Conservation (phyloP, 768 basidiomycete genomes). For the Chiua virens region DNA sequence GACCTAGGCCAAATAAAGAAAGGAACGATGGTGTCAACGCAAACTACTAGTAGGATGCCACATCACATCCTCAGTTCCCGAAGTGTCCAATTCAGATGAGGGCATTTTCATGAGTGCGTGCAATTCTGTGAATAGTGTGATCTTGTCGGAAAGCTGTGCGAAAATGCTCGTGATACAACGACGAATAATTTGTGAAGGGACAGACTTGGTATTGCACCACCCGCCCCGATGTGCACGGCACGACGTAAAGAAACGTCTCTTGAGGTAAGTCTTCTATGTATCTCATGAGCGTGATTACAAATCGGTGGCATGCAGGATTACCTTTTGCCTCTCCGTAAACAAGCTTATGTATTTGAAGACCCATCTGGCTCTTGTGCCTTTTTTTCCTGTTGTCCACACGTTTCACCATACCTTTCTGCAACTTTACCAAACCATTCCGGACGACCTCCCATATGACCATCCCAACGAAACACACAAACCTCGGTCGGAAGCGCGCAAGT, state of each 20-base stretch:
- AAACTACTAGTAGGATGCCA: conserved; percentile 1
- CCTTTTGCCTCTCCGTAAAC: conserved; percentile 10
- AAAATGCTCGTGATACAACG: neutral
- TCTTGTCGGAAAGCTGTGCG: conserved; percentile 45
- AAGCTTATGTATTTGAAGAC: conserved; percentile 26
- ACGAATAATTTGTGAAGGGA: neutral
- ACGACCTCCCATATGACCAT: conserved; percentile 57
- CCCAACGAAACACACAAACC: conserved; percentile 78
- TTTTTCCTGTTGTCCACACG: conserved; percentile 4
- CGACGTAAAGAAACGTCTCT: conserved; percentile 74
- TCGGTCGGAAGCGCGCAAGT: conserved; percentile 54
- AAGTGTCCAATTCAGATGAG: conserved; percentile 12
- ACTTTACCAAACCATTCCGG: conserved; percentile 37
- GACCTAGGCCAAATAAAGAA: too few relatives aligned
- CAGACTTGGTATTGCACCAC: conserved; percentile 72
- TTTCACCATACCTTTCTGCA: neutral
- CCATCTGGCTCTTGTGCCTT: conserved; percentile 10
- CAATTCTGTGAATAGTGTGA: conserved; percentile 40
- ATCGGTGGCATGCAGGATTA: neutral
- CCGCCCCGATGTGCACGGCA: conserved; percentile 75
- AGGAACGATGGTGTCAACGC: neutral
- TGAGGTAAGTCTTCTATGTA: neutral
- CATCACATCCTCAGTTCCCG: conserved; percentile 1
- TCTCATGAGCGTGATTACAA: neutral
- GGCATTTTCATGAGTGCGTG: conserved; percentile 26